These are phyloP conservation scores for Phytophthora melonis DNA, from an alignment of 352 stramenopile genomes.

Conservation along the genomic window DNA sequence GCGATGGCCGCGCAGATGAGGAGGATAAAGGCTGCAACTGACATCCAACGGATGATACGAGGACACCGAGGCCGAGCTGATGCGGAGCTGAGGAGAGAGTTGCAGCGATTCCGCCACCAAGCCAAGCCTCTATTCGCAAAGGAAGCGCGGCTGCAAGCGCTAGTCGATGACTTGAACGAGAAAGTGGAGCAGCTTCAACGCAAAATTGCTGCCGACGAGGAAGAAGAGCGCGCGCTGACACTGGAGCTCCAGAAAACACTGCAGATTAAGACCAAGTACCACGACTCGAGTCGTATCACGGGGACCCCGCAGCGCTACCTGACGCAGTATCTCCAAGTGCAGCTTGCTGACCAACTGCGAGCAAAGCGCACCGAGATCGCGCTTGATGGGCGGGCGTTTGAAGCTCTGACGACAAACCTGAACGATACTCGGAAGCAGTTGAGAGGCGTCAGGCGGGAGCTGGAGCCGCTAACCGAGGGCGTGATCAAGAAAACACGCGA, in stretches of 20 bases:
- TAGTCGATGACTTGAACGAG: conserved; percentile 57
- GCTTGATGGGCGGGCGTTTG: conserved; percentile 60
- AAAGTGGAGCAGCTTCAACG: conserved; percentile 55
- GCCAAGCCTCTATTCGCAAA: conserved; percentile 80
- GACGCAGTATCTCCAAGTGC: conserved; percentile 94
- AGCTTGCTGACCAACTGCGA: conserved; percentile 86
- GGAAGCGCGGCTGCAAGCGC: conserved; percentile 47
- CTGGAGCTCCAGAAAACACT: conserved; percentile 86
- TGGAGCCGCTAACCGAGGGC: conserved; percentile 89
- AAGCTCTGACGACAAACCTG: conserved; percentile 63
- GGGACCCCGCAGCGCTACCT: conserved; percentile 92
- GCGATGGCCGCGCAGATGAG: conserved; percentile 55
- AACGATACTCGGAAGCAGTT: conserved; percentile 79
- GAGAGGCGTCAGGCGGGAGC: conserved; percentile 70
- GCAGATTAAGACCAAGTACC: conserved; percentile 87
- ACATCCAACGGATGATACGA: conserved; percentile 82
- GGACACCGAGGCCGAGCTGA: conserved; percentile 80
- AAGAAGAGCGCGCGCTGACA: conserved; percentile 66
- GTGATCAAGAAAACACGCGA: conserved; percentile 83
- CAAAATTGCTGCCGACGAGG: conserved; percentile 54
- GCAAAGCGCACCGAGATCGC: conserved; percentile 75
- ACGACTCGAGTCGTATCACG: conserved; percentile 87
- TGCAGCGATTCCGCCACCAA: conserved; percentile 77
- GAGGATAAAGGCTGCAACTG: conserved; percentile 49
- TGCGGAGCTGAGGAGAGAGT: conserved; percentile 76